Evolutionary conservation across 345 rosid species (phyloP).

Genomic region (Lagerstroemia speciosa): DNA sequence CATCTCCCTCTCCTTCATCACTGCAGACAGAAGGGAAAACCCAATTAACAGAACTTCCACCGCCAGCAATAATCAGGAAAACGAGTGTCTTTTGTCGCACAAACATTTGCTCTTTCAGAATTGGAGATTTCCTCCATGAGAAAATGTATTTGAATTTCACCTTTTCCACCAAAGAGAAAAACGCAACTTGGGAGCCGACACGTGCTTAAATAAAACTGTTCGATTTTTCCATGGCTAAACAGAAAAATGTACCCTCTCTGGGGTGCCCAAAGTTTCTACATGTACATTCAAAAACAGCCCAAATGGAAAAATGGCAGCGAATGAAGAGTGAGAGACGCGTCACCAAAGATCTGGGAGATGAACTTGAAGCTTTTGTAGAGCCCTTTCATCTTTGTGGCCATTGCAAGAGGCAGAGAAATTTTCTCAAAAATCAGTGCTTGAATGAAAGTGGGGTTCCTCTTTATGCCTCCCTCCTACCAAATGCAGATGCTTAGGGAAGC

Average conservation of each 20-base stretch:
- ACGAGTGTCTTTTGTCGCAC: not conserved
- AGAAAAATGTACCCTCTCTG: not conserved
- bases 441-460: not conserved
- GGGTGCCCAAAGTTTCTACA: not conserved
- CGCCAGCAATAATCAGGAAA: not conserved
- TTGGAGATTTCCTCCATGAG: not conserved
- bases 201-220: not conserved
- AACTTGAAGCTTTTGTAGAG: slow-evolving; percentile 80
- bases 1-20: slow-evolving; percentile 68
- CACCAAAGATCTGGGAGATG: slow-evolving; percentile 82
- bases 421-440: not conserved
- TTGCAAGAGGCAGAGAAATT: slow-evolving; percentile 13
- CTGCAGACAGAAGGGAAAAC: slow-evolving; percentile 17
- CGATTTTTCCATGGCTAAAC: not conserved
- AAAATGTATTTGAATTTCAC: not conserved
- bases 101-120: not conserved
- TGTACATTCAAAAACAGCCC: not conserved
- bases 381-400: slow-evolving; percentile 80
- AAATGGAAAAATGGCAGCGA: not conserved
- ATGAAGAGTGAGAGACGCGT: not conserved
- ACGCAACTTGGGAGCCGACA: not conserved
- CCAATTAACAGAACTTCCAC: slow-evolving; percentile 1
- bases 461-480: not conserved
- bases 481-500: not conserved
- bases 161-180: not conserved